phyloP scores from a whole-genome alignment of 257 asterid species.

The Solanum etuberosum region DNA sequence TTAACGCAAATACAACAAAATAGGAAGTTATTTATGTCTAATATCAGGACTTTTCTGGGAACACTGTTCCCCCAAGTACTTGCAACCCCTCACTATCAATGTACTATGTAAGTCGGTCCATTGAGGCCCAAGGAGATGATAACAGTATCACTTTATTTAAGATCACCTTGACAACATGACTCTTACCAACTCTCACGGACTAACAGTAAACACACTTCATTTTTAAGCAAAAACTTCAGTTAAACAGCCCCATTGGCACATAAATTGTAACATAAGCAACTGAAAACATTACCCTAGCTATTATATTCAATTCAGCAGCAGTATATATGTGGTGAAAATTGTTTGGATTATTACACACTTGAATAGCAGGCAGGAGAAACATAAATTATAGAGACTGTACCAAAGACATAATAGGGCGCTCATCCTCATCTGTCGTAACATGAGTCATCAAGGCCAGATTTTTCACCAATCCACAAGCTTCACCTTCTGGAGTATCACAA shows the following conservation, averaged over 20 bases:
- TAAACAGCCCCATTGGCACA: not conserved
- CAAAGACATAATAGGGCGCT: constrained; percentile 73
- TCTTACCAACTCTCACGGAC: not conserved
- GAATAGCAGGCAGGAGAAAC: not conserved
- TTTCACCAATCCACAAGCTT: constrained; percentile 94
- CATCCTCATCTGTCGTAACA: constrained; percentile 94
- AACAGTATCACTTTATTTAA: not conserved
- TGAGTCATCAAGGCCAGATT: constrained; percentile 96
- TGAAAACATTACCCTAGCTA: not conserved
- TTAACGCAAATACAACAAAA: not conserved
- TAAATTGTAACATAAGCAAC: not conserved
- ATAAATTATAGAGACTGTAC: constrained; percentile 25
- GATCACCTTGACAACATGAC: not conserved
- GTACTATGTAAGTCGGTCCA: not conserved
- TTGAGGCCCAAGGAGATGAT: not conserved
- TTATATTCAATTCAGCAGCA: not conserved
- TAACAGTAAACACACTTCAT: not conserved
- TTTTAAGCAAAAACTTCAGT: not conserved
- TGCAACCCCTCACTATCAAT: not conserved
- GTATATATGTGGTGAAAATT: not conserved
- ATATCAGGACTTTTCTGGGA: not conserved
- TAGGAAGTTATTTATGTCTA: not conserved
- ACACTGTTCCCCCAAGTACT: not conserved
- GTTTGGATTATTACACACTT: not conserved
- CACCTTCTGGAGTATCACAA: constrained; percentile 99